Percentiles rank a stretch among this genome's conserved stretches.
These are phyloP conservation scores for Rhodotorula glutinis DNA, from an alignment of 1,284 basidiomycete genomes.

Conservation along the genomic window DNA sequence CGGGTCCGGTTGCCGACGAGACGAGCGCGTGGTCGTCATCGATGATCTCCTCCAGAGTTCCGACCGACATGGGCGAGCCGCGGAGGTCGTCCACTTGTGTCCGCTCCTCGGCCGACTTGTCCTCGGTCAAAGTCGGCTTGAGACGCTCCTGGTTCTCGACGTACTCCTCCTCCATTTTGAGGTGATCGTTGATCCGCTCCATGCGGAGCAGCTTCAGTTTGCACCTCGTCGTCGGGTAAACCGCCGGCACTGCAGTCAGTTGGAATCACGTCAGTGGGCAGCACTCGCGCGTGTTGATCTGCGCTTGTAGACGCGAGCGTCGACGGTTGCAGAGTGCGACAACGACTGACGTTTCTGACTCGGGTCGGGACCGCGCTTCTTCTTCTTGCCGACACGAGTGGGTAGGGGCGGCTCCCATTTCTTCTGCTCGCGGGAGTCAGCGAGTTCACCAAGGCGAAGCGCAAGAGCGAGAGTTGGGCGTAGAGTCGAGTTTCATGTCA, in stretches of 20 bases:
- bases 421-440: conserved; percentile 55
- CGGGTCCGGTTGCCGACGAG: conserved; percentile 88
- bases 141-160: conserved; percentile 91
- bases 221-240: conserved; percentile 93
- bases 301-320: no score
- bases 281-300: no score
- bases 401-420: conserved; percentile 99
- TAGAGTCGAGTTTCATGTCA: no score
- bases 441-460: no score
- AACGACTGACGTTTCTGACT: conserved; percentile 63
- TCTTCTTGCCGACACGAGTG: conserved; percentile 94
- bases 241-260: conserved; percentile 67
- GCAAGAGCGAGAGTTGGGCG: not conserved
- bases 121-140: conserved; percentile 78
- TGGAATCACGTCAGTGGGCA: no score
- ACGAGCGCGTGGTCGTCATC: conserved; percentile 99
- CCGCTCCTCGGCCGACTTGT: conserved; percentile 93
- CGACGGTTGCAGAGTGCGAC: not conserved
- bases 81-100: conserved; percentile 91
- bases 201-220: conserved; percentile 93
- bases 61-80: conserved; percentile 94
- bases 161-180: conserved; percentile 88
- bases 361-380: conserved; percentile 79
- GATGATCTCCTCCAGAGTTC: conserved; percentile 97
- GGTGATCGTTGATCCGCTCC: conserved; percentile 96